Evolutionary conservation across 2,329 filamentous ascomycete species (phyloP).

Genomic region (Calycina marina): DNA sequence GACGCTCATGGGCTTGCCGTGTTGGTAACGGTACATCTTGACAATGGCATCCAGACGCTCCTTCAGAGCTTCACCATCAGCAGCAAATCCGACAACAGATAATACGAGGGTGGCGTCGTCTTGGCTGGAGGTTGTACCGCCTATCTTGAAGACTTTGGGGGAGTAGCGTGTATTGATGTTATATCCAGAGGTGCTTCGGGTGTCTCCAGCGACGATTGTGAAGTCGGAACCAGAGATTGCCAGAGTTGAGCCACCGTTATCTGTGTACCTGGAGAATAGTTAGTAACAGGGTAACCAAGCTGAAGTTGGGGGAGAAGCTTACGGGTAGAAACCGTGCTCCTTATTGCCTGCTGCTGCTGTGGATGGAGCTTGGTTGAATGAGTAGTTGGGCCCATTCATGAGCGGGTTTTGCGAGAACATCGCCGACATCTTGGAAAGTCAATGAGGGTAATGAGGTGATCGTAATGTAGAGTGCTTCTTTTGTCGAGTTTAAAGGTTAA

Average conservation of each 20-base stretch:
- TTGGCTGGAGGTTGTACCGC: slow-evolving; percentile 75
- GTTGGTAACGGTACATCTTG: slow-evolving; percentile 98
- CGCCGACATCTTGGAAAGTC: slow-evolving; percentile 37
- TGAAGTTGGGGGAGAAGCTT: slow-evolving; percentile 25
- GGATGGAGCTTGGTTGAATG: slow-evolving; percentile 46
- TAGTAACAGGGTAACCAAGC: slow-evolving; percentile 2
- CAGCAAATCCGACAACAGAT: slow-evolving; percentile 89
- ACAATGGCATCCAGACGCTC: slow-evolving; percentile 88
- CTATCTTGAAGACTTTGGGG: slow-evolving; percentile 95
- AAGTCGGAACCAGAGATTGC: slow-evolving; percentile 91
- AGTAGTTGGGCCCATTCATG: slow-evolving; percentile 56
- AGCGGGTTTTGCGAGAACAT: slow-evolving; percentile 58
- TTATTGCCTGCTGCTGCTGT: slow-evolving; percentile 38
- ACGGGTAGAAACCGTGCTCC: slow-evolving; percentile 89
- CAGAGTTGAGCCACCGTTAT: slow-evolving; percentile 93
- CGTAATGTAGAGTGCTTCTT: background rate
- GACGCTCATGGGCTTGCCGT: slow-evolving; percentile 91
- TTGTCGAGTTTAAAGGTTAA: background rate
- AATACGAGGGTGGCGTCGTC: slow-evolving; percentile 76
- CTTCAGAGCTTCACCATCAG: slow-evolving; percentile 85
- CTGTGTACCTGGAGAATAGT: slow-evolving; percentile 59
- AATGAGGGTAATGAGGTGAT: background rate
- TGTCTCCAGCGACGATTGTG: slow-evolving; percentile 93
- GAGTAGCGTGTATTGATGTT: slow-evolving; percentile 96
- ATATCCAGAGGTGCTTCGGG: slow-evolving; percentile 88